Base-by-base conservation (phyloP, 306 rosid species). In the Pueraria montana region DNA sequence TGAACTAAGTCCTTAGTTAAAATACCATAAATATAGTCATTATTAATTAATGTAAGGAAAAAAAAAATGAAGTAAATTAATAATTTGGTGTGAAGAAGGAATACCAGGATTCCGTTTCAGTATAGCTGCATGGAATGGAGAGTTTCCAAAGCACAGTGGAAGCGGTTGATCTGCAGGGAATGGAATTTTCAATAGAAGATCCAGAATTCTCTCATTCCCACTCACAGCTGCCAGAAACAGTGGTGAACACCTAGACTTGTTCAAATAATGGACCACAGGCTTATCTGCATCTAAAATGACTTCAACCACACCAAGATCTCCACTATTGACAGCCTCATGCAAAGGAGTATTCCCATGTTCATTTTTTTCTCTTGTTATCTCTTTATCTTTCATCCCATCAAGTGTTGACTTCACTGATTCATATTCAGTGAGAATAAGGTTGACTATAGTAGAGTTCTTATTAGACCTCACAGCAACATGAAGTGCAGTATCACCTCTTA, bases 281-380 rank as follows among this genome's bases (percentile, higher is more conserved):
- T 59, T 0, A 59, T 80, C 84, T 8, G 26, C 50, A 20, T 1
- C 0, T 8, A 50, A 18, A 8, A 78, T 11, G 0, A 2, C 3
- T 2, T 2, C 12, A 58, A 71, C 40, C 20, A 48, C 26, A 18
- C 26, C 52, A 48, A 20, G 6, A 61, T 72, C 1, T 1, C 6
- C 52, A 71, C 65, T 43, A 16, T 12, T 9, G 40, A 88, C 61
- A 2, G 89, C 84, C 58, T 53, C 83, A 11, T 88, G 91, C 65
- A 80, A 30, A 18, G 82, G 72, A 6, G 89, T 88, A 9, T 73
- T 66, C 4, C 80, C 77, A 10, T 43, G 30, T 4, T 27, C 40
- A 67, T 85, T 85, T 5, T 10, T 21, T 14, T 63, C 45, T 32
- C 45, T 63, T 32, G 45, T 63, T 30, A 30, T 62, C 17, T 3